These are phyloP conservation scores for Stephanodiscus triporus DNA, from an alignment of 108 stramenopile species.

Conservation along the genomic window DNA sequence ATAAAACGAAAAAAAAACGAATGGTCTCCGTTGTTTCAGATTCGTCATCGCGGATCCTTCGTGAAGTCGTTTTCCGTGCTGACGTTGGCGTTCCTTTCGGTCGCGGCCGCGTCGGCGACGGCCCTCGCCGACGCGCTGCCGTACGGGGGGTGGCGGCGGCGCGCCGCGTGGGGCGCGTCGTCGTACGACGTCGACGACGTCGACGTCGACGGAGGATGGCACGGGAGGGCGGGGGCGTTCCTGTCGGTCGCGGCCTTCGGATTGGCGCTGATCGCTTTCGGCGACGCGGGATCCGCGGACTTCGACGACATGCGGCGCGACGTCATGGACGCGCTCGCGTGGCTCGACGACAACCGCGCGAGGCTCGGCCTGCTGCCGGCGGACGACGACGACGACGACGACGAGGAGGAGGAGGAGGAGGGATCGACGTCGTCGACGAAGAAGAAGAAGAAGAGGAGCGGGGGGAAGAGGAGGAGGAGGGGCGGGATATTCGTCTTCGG, in stretches of 20 bases:
- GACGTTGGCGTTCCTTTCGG: constrained; percentile 14
- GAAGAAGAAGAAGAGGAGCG: too few species aligned
- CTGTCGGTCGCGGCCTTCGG: constrained; percentile 8
- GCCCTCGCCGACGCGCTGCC: background rate
- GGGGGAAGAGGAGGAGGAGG: background rate
- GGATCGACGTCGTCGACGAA: background rate
- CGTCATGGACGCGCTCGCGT: constrained; percentile 61
- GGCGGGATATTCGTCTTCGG: constrained; percentile 60
- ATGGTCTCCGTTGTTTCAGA: too few species aligned
- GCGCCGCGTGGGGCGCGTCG: too few species aligned
- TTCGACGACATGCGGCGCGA: constrained; percentile 67
- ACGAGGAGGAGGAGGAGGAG: background rate
- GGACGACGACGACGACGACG: background rate
- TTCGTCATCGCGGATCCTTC: constrained; percentile 73
- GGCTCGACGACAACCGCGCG: constrained; percentile 36
- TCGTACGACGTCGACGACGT: too few species aligned
- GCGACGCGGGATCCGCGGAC: constrained; percentile 39
- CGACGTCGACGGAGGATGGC: background rate
- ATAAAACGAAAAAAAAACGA: too few species aligned
- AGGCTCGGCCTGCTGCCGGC: constrained; percentile 6
- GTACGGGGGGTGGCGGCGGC: background rate
- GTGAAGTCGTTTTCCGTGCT: constrained; percentile 25
- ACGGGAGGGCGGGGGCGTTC: constrained; percentile 10
- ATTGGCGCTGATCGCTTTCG: constrained; percentile 31
- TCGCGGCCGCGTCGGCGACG: constrained; percentile 14